Conservation (phyloP, 192 early-diverging fungal species). For the Coemansia sp. region DNA sequence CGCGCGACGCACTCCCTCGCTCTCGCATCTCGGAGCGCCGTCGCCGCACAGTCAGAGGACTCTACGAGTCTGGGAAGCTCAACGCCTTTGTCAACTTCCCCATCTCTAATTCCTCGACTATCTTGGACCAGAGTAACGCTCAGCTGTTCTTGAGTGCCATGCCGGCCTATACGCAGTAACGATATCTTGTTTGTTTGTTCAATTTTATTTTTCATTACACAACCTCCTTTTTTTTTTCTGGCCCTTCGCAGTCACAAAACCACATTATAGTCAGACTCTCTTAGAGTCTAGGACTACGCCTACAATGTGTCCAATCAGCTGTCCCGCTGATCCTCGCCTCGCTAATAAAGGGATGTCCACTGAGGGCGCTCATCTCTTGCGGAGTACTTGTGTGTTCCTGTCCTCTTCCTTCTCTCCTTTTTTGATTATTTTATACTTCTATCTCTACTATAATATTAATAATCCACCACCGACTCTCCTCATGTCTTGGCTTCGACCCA, state of each 20-base stretch:
- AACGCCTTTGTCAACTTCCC: constrained; percentile 36
- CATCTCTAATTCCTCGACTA: constrained; percentile 22
- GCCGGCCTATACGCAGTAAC: constrained; percentile 3
- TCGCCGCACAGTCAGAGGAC: constrained; percentile 32
- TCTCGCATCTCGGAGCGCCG: constrained; percentile 62
- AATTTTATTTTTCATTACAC: too few relatives aligned
- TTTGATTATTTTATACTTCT: not conserved
- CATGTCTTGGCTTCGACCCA: constrained; percentile 54
- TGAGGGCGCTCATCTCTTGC: not conserved
- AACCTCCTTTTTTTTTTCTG: not conserved
- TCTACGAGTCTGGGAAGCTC: constrained; percentile 49
- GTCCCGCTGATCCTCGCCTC: not conserved
- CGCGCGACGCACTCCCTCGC: constrained; percentile 57
- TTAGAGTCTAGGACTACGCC: not conserved
- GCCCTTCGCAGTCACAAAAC: not conserved
- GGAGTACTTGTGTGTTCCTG: not conserved
- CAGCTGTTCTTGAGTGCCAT: constrained; percentile 26
- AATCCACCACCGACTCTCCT: not conserved
- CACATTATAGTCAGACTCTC: not conserved
- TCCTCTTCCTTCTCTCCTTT: not conserved
- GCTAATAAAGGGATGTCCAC: not conserved
- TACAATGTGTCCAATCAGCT: not conserved
- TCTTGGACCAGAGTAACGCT: constrained; percentile 31
- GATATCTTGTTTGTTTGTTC: not conserved
- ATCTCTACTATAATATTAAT: not conserved